Conservation (phyloP, 345 rosid species). For the Eucalyptus erythrocorys region DNA sequence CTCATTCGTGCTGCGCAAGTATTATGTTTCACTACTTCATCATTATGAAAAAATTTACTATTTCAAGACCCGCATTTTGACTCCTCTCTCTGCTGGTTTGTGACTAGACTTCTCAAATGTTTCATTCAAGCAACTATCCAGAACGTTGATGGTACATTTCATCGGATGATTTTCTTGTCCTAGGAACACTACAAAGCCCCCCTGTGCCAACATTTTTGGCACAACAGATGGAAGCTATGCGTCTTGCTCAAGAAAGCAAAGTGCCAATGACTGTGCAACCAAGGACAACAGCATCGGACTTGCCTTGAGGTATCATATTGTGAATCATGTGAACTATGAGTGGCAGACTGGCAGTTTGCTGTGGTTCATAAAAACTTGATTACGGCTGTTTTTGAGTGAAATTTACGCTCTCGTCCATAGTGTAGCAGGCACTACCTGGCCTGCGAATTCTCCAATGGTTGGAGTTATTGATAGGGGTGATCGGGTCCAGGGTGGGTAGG, state of each 20-base stretch:
- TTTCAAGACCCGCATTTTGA: too few relatives aligned
- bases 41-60: too few relatives aligned
- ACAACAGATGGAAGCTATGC: slow-evolving; percentile 20
- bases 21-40: too few relatives aligned
- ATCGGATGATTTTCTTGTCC: too few relatives aligned
- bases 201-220: slow-evolving; percentile 11
- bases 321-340: not conserved
- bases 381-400: not conserved
- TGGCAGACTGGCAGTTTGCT: not conserved
- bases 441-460: slow-evolving; percentile 43
- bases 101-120: too few relatives aligned
- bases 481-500: too few relatives aligned
- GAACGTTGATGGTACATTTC: too few relatives aligned
- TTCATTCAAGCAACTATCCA: too few relatives aligned
- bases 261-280: slow-evolving; percentile 33
- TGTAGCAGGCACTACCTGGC: slow-evolving; percentile 15
- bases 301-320: slow-evolving; percentile 36
- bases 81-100: too few relatives aligned
- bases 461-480: too few relatives aligned
- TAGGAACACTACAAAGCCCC: slow-evolving; percentile 29
- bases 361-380: not conserved
- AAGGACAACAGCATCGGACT: slow-evolving; percentile 16
- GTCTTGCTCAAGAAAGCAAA: slow-evolving; percentile 27
- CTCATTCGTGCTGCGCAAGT: too few relatives aligned
- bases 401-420: not conserved